A percentile compares a stretch with the other conserved stretches of the same genome.
These are phyloP conservation scores for Oenanthe sinensis DNA, from an alignment of 129 eudicot genomes.

Conservation along the genomic window DNA sequence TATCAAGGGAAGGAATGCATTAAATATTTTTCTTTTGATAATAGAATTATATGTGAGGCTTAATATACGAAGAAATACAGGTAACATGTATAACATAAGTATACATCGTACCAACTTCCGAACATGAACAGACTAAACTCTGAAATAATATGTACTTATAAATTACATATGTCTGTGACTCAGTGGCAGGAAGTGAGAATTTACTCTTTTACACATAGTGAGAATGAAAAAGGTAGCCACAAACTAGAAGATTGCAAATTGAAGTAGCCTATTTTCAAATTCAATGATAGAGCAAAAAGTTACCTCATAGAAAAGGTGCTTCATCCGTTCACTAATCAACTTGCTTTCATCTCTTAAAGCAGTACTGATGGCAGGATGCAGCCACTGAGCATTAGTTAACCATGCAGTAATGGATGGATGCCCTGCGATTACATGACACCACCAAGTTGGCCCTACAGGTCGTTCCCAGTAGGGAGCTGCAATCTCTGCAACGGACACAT, in stretches of 20 bases:
- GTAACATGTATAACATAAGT: too few relatives aligned
- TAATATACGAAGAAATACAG: not conserved
- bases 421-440: conserved; percentile 66
- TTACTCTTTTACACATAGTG: not conserved
- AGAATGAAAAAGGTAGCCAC: not conserved
- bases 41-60: too few relatives aligned
- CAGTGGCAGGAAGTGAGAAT: not conserved
- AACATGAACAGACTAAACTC: not conserved
- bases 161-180: not conserved
- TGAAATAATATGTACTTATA: not conserved
- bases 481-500: conserved; percentile 54
- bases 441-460: conserved; percentile 63
- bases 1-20: not conserved
- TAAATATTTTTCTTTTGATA: not conserved
- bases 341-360: conserved; percentile 66
- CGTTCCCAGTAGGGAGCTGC: conserved; percentile 54
- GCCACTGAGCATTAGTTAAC: conserved; percentile 54
- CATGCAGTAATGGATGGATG: conserved; percentile 37
- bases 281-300: not conserved
- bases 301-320: conserved; percentile 67
- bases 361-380: conserved; percentile 60
- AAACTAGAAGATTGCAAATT: not conserved
- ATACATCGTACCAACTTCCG: not conserved
- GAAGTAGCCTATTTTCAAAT: not conserved
- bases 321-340: conserved; percentile 73